phyloP scores from a whole-genome alignment of 805 yeast genomes.

The Monosporozyma unispora region DNA sequence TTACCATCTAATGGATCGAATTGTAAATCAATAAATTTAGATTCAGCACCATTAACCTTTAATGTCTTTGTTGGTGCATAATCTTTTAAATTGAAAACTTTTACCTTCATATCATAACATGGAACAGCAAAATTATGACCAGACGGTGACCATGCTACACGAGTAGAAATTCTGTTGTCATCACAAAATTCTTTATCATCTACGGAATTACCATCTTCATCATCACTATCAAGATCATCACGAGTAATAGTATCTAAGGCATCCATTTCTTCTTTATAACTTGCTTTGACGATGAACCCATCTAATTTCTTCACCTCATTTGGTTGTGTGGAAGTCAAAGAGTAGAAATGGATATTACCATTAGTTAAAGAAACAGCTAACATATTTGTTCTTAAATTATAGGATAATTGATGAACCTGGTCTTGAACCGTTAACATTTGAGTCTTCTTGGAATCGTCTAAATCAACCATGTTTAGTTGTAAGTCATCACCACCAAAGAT shows the following conservation, averaged over 20 bases:
- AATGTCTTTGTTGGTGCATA: constrained; percentile 21
- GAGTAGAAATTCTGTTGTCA: constrained; percentile 41
- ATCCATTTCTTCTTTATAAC: constrained; percentile 16
- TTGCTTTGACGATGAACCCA: constrained; percentile 30
- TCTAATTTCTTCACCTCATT: constrained; percentile 38
- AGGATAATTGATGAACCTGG: constrained; percentile 48
- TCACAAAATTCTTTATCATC: constrained; percentile 29
- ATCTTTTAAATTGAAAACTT: constrained; percentile 31
- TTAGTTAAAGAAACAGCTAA: constrained; percentile 49
- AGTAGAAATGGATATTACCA: constrained; percentile 49
- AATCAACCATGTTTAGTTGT: constrained; percentile 42
- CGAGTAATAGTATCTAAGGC: constrained; percentile 13
- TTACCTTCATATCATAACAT: constrained; percentile 38
- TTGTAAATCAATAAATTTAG: constrained; percentile 40
- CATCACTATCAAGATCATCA: constrained; percentile 25
- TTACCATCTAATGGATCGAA: constrained; percentile 53
- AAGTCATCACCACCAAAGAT: constrained; percentile 63
- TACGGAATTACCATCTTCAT: constrained; percentile 32
- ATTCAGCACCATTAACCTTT: constrained; percentile 10
- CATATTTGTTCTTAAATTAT: constrained; percentile 47
- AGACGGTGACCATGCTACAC: constrained; percentile 59
- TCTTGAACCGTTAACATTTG: constrained; percentile 38
- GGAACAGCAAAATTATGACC: constrained; percentile 69
- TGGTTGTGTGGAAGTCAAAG: constrained; percentile 46
- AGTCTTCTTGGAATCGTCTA: constrained; percentile 21